Evolutionary conservation across 768 basidiomycete species (phyloP).

Genomic region (Tricholomella constricta): DNA sequence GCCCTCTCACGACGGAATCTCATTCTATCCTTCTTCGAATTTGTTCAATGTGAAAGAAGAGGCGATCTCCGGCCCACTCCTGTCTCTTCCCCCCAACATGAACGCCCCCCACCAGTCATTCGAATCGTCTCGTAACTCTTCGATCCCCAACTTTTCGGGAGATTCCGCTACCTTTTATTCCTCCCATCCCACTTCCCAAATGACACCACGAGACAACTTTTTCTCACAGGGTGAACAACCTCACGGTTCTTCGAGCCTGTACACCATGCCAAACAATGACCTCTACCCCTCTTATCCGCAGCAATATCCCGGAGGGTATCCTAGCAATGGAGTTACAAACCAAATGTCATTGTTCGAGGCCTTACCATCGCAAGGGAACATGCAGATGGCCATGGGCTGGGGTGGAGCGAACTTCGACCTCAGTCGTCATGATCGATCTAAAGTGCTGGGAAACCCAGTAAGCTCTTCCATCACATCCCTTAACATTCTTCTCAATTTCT

Average conservation of each 20-base stretch:
- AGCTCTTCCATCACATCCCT: slow-evolving; percentile 25
- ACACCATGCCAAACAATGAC: slow-evolving; percentile 19
- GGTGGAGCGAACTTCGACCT: slow-evolving; percentile 25
- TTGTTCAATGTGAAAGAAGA: slow-evolving; percentile 21
- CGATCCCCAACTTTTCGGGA: slow-evolving; percentile 32
- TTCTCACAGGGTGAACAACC: slow-evolving; percentile 11
- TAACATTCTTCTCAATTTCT: slow-evolving; percentile 2
- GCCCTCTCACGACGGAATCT: slow-evolving; percentile 8
- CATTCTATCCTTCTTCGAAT: slow-evolving; percentile 20
- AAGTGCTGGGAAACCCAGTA: slow-evolving; percentile 29
- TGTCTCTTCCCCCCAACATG: slow-evolving; percentile 22
- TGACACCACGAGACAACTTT: neutral
- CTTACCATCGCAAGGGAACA: slow-evolving; percentile 27
- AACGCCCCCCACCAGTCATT: slow-evolving; percentile 29
- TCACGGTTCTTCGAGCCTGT: slow-evolving; percentile 13
- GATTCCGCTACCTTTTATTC: slow-evolving; percentile 25
- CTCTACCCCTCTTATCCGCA: slow-evolving; percentile 28
- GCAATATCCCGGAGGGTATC: slow-evolving; percentile 29
- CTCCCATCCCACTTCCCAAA: slow-evolving; percentile 11
- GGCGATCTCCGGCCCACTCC: slow-evolving; percentile 23
- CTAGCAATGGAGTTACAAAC: slow-evolving; percentile 28
- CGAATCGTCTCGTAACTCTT: slow-evolving; percentile 35
- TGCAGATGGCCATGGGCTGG: slow-evolving; percentile 33
- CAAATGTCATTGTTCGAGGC: slow-evolving; percentile 36
- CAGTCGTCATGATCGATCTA: slow-evolving; percentile 33